Evolutionary conservation across 73 alveolate species (phyloP).

Genomic region (Uronychia binucleata): DNA sequence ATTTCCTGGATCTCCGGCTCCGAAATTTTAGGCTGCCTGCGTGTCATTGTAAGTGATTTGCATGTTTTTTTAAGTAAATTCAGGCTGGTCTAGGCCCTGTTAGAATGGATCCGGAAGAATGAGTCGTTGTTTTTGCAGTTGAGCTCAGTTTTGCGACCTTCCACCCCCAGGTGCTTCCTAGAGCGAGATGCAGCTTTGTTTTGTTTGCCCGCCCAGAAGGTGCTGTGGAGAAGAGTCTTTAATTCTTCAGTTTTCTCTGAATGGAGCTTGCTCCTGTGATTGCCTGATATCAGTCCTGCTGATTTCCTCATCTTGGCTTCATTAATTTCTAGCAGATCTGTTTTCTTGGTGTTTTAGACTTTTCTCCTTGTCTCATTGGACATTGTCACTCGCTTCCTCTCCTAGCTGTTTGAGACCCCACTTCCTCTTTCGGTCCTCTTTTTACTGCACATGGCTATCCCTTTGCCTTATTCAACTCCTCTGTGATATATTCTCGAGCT

Average conservation of each 20-base stretch:
- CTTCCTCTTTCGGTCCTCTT: no score
- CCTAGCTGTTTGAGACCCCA: no score
- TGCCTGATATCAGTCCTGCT: background rate
- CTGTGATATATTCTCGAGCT: no score
- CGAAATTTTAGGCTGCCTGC: no score
- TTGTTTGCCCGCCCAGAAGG: background rate
- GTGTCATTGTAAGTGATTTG: no score
- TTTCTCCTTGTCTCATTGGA: background rate
- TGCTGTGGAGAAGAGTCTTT: background rate
- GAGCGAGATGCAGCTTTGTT: background rate
- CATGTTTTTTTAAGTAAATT: background rate
- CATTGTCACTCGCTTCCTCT: background rate
- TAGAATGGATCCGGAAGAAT: background rate
- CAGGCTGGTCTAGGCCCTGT: background rate
- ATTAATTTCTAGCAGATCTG: background rate
- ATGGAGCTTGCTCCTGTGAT: background rate
- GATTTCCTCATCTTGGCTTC: slow-evolving; percentile 2
- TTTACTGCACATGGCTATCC: no score
- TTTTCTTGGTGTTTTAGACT: background rate
- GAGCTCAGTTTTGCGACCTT: background rate
- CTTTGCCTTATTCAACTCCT: no score
- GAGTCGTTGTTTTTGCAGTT: background rate
- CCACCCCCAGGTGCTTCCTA: background rate
- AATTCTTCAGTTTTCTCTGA: background rate
- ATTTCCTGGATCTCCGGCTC: no score